Base-by-base conservation (phyloP, 2,329 filamentous ascomycete genomes). In the Alternaria triticimaculans region DNA sequence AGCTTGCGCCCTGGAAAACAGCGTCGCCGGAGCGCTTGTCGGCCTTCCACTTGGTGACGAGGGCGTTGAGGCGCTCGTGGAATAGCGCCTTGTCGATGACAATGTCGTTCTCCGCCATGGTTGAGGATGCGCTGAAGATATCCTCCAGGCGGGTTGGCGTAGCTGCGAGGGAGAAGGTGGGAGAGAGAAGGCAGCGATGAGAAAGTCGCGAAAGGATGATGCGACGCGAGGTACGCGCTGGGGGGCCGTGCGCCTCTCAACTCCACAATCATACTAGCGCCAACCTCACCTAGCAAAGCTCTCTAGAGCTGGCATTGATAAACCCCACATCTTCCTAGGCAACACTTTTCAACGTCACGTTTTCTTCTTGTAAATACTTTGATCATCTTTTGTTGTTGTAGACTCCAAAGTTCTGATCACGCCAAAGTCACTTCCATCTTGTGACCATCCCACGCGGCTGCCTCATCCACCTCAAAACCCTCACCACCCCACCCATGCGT, bases 81-180 rank as follows among this genome's bases (percentile, higher is more conserved):
- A 99, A 99, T 80, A 90, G 86, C 82, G 91, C 90, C 84, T 91
- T 92, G 85, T 98, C 94, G 85, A 99, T 97, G 84, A 92, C 93
- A 84, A 99, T 97, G 83, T 90, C 88, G 72, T 81, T 53, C 18
- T 53, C 80, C 46, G 86, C 87, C 89, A 90, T 90, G 71, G 65
- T 55, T 82, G 78, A 71, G 71, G 74, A 72, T 72, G 66, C 25
- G 60, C 55, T 57, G 45, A 44, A 57, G 12, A 50, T 33, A 45
- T 54, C 57, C 62, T 70, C 72, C 71, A 61, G 55, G 58, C 49
- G 50, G 55, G 64, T 62, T 63, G 74, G 60, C 71, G 50, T 55
- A 30, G 49, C 33, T 41, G 53, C 15, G 53, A 54, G 67, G 69
- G 57, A 50, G 59, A 54, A 45, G 48, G 60, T 55, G 65, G 57